Evolutionary conservation across 116 monocot genomes (phyloP), one percentile per base, ranked within the genome.

Genomic region (Thalassia testudinum): DNA sequence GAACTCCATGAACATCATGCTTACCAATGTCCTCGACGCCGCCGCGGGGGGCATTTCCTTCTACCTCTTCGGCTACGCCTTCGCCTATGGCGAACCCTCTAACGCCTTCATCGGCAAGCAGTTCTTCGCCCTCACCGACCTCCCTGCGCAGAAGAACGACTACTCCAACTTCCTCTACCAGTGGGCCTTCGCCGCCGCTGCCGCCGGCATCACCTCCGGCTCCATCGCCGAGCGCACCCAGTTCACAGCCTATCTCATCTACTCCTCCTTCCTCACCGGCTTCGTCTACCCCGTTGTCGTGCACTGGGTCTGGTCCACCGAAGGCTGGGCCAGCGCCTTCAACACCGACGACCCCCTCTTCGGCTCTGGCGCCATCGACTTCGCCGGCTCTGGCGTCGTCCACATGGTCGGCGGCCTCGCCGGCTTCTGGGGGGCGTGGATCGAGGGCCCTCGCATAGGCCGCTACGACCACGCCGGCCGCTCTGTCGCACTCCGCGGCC

Each of bases 1-100:
- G 74, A 92, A 92, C 70, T 75, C 82, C 60, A 74, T 86, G 79
- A 86, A 92, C 75, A 82, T 82, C 68, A 76, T 86, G 86, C 82
- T 92, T 64, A 92, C 86, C 64, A 92, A 92, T 67, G 82, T 82
- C 24, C 71, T 86, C 14, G 82, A 91, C 52, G 79, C 82, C 21
- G 82, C 75, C 18, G 70, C 72, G 27, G 82, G 82, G 3, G 79
- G 66, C 38, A 42, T 82, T 62, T 86, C 72, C 74, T 79, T 85
- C 64, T 85, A 85, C 63, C 85, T 91, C 56, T 79, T 91, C 62
- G 86, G 82, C 26, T 92, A 75, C 59, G 79, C 92, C 24, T 79
- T 92, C 61, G 82, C 86, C 57, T 86, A 75, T 56, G 85, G 79
- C 1, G 5, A 58, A 0, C 67, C 75, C 10, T 86, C 82, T 30